Conservation (phyloP, 2,329 filamentous ascomycete genomes). For the Coniochaeta sp. region DNA sequence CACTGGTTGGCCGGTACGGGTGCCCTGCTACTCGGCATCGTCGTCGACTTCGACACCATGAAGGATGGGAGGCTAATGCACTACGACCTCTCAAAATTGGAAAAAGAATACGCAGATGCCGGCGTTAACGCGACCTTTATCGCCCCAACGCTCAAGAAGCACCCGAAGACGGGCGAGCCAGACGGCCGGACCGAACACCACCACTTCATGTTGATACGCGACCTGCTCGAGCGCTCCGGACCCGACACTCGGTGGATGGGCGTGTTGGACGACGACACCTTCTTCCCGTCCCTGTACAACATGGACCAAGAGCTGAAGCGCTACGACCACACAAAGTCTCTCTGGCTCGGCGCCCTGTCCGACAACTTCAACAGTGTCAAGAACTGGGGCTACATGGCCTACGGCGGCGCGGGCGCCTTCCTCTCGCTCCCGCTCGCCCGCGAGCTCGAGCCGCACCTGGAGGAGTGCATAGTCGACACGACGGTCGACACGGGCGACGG, state of each 20-base stretch:
- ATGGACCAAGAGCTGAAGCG: constrained; percentile 38
- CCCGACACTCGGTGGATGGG: constrained; percentile 45
- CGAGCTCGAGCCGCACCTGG: constrained; percentile 37
- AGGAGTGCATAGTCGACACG: constrained; percentile 38
- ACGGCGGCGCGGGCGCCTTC: constrained; percentile 54
- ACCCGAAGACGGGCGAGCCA: constrained; percentile 12
- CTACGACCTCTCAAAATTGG: constrained; percentile 19
- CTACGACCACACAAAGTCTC: constrained; percentile 39
- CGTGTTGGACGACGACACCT: constrained; percentile 57
- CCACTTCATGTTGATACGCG: constrained; percentile 48
- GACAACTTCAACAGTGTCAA: constrained; percentile 46
- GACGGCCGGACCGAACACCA: constrained; percentile 38
- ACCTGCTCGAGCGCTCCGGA: constrained; percentile 36
- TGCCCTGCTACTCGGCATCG: constrained; percentile 42
- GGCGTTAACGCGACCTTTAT: constrained; percentile 19
- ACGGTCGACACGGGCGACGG: constrained; percentile 41
- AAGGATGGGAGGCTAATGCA: background rate
- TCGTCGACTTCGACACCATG: constrained; percentile 31
- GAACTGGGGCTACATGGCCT: constrained; percentile 51
- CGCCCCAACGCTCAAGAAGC: constrained; percentile 19
- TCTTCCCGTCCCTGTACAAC: constrained; percentile 48
- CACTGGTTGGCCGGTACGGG: constrained; percentile 48
- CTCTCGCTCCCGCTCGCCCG: constrained; percentile 44
- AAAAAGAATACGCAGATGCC: constrained; percentile 19
- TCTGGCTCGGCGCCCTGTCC: constrained; percentile 50